These are phyloP conservation scores for Ophiostoma himal-ulmi DNA, from an alignment of 2,329 filamentous ascomycete genomes.

Conservation along the genomic window DNA sequence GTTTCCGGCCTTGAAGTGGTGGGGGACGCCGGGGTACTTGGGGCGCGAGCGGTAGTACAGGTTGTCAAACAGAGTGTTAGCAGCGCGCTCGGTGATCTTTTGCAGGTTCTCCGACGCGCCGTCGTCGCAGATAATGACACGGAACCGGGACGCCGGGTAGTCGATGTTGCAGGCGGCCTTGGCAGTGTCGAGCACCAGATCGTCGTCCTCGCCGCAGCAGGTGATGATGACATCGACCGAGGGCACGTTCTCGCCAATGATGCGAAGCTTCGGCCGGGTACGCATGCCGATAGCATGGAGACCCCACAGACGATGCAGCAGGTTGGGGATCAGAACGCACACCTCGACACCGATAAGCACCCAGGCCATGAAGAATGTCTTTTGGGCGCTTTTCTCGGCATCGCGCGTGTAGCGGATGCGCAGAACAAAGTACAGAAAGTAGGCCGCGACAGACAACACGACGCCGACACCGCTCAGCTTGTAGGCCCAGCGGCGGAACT, in stretches of 20 bases:
- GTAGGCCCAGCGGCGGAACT: constrained; percentile 40
- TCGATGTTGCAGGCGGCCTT: constrained; percentile 49
- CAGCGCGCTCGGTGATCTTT: constrained; percentile 30
- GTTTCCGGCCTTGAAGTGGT: constrained; percentile 61
- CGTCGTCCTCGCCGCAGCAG: constrained; percentile 52
- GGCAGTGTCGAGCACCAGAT: constrained; percentile 52
- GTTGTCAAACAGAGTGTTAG: constrained; percentile 42
- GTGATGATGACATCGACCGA: constrained; percentile 54
- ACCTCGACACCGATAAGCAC: constrained; percentile 31
- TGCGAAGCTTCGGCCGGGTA: constrained; percentile 45
- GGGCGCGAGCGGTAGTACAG: constrained; percentile 48
- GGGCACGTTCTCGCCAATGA: constrained; percentile 44
- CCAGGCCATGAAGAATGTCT: constrained; percentile 48
- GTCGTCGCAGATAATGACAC: constrained; percentile 53
- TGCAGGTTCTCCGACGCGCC: constrained; percentile 42
- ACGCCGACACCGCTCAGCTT: constrained; percentile 37
- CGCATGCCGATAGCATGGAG: constrained; percentile 26
- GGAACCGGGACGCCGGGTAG: constrained; percentile 48
- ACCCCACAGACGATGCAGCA: constrained; percentile 28
- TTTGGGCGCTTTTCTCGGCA: constrained; percentile 40
- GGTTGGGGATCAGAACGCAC: constrained; percentile 25
- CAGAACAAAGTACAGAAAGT: constrained; percentile 44
- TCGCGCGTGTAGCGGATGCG: constrained; percentile 49
- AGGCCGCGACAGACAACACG: constrained; percentile 38
- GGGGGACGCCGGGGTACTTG: constrained; percentile 43